A percentile compares a stretch with the other conserved stretches of the same genome.
phyloP scores from a whole-genome alignment of 768 basidiomycete genomes.

The Termitomyces sp. region DNA sequence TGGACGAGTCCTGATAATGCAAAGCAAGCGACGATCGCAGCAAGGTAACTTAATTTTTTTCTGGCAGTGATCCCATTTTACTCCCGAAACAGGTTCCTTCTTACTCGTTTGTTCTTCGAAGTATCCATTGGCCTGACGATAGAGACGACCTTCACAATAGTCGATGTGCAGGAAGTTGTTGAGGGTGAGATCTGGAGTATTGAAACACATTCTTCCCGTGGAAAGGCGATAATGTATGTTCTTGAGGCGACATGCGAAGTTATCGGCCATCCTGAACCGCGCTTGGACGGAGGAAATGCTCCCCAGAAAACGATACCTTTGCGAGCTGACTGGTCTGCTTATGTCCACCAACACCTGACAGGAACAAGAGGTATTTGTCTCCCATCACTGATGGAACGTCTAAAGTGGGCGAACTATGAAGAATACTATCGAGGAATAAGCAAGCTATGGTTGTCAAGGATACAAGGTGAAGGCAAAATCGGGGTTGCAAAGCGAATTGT shows the following conservation, averaged over 20 bases:
- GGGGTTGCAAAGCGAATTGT: constrained; percentile 44
- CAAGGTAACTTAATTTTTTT: constrained; percentile 41
- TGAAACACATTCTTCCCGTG: constrained; percentile 25
- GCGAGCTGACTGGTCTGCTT: constrained; percentile 68
- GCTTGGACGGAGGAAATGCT: neutral
- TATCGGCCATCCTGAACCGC: constrained; percentile 41
- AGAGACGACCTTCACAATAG: constrained; percentile 33
- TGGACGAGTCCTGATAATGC: constrained; percentile 63
- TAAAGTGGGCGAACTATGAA: constrained; percentile 70
- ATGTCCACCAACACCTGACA: constrained; percentile 35
- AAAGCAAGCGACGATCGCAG: constrained; percentile 53
- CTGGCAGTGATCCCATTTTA: constrained; percentile 1
- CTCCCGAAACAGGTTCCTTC: constrained; percentile 47
- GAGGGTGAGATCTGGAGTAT: constrained; percentile 62
- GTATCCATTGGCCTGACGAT: constrained; percentile 48
- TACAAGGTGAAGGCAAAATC: constrained; percentile 38
- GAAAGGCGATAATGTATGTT: constrained; percentile 47
- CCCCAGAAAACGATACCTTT: constrained; percentile 19
- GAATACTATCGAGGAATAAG: constrained; percentile 72
- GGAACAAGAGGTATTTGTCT: constrained; percentile 17
- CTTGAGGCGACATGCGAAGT: constrained; percentile 75
- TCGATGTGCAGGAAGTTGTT: constrained; percentile 52
- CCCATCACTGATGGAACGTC: constrained; percentile 34
- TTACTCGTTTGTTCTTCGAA: constrained; percentile 63
- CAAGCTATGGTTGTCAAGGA: constrained; percentile 56